A percentile compares a stretch with the other conserved stretches of the same genome.
These are phyloP conservation scores for Candida qinlingensis DNA, from an alignment of 805 yeast species.

Conservation along the genomic window DNA sequence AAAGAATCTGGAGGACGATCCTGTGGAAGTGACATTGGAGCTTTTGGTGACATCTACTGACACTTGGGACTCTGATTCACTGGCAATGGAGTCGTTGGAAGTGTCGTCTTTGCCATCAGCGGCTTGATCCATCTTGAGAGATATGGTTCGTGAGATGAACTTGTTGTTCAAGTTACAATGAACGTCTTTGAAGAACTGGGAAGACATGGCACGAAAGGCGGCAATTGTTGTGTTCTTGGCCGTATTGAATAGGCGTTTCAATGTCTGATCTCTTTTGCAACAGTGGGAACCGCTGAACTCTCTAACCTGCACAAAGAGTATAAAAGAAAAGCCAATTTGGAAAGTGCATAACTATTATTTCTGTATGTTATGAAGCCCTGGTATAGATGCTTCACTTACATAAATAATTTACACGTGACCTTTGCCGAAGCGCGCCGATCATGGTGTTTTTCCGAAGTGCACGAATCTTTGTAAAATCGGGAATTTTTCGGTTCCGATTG, in stretches of 20 bases:
- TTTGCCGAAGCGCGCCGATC: neutral
- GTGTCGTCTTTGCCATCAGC: conserved; percentile 2
- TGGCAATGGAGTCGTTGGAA: conserved; percentile 4
- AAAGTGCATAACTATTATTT: too few relatives aligned
- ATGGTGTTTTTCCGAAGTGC: neutral
- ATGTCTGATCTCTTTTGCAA: too few relatives aligned
- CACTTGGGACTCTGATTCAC: neutral
- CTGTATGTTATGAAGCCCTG: neutral
- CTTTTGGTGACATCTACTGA: neutral
- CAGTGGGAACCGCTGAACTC: neutral
- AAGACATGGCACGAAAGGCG: conserved; percentile 10
- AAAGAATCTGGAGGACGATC: conserved; percentile 10
- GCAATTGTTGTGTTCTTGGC: neutral
- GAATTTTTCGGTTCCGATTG: conserved; percentile 9
- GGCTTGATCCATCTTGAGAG: conserved; percentile 15
- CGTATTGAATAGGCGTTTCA: too few relatives aligned
- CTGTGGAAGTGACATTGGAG: conserved; percentile 7
- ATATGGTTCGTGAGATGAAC: conserved; percentile 20
- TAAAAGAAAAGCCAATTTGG: too few relatives aligned
- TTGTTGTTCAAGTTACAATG: conserved; percentile 16
- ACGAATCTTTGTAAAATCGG: neutral
- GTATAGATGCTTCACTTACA: neutral
- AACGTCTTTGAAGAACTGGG: conserved; percentile 24
- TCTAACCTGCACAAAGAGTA: too few relatives aligned
- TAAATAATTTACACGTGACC: conserved; percentile 2